These are phyloP conservation scores for Dactylis glomerata DNA, from an alignment of 176 grass and related monocot genomes.

Conservation along the genomic window DNA sequence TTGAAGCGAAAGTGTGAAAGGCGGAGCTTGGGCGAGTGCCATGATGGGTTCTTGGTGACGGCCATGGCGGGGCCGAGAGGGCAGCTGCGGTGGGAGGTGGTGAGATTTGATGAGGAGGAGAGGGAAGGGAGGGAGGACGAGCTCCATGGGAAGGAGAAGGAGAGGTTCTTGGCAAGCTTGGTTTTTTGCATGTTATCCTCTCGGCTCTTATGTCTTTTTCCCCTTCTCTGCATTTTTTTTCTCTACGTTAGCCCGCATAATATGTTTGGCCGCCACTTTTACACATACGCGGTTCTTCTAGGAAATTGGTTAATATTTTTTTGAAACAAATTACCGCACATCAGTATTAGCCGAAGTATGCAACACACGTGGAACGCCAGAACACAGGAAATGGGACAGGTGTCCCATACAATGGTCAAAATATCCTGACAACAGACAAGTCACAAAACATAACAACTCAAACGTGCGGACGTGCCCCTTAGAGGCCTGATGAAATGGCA, in stretches of 20 bases:
- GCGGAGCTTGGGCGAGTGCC: constrained; percentile 42
- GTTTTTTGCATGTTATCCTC: constrained; percentile 41
- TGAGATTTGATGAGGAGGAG: background rate
- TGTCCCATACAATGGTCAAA: too few species aligned
- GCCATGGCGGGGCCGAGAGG: constrained; percentile 23
- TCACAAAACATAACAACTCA: too few species aligned
- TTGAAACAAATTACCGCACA: too few species aligned
- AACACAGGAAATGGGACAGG: too few species aligned
- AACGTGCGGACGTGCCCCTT: too few species aligned
- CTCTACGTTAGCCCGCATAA: background rate
- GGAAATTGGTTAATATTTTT: too few species aligned
- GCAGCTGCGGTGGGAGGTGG: background rate
- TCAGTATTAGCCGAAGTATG: too few species aligned
- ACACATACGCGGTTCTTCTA: background rate
- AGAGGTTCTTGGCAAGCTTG: constrained; percentile 28
- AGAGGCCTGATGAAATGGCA: too few species aligned
- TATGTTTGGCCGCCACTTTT: background rate
- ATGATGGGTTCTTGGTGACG: constrained; percentile 35
- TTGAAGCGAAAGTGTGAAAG: constrained; percentile 16
- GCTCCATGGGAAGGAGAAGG: constrained; percentile 32
- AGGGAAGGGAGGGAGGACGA: constrained; percentile 24
- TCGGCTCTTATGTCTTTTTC: background rate
- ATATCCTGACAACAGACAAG: too few species aligned
- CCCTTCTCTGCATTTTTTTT: background rate
- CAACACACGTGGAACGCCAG: too few species aligned